Conservation (phyloP, 139 green algal genomes). For the Chlorella sorokiniana region DNA sequence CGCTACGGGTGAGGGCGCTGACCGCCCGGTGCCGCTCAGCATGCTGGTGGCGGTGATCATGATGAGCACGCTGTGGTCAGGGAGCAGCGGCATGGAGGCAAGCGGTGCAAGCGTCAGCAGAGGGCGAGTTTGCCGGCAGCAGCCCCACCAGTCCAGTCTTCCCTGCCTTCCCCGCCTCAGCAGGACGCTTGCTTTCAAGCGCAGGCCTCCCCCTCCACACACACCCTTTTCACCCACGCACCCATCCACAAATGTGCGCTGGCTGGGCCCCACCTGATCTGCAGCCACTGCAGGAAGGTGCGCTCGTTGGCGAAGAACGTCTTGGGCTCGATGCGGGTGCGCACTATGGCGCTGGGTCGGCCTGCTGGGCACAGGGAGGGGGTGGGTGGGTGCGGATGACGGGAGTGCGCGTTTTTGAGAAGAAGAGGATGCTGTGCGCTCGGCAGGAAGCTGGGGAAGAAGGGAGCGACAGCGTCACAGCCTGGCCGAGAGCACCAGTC, state of each 20-base stretch:
- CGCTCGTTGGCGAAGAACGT: conserved; percentile 91
- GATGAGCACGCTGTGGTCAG: conserved; percentile 57
- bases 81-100: neutral
- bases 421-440: too few species aligned
- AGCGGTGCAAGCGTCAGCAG: neutral
- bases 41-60: conserved; percentile 70
- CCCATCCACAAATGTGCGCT: too few species aligned
- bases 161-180: too few species aligned
- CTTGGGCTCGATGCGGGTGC: conserved; percentile 87
- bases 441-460: too few species aligned
- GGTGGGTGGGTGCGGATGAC: too few species aligned
- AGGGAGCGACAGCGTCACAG: too few species aligned
- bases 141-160: too few species aligned
- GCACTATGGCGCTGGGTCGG: conserved; percentile 53
- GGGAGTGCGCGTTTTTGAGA: too few species aligned
- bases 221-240: neutral
- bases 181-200: too few species aligned
- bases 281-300: conserved; percentile 89
- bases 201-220: too few species aligned
- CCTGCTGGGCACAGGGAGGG: neutral
- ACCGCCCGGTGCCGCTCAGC: conserved; percentile 27
- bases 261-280: conserved; percentile 59
- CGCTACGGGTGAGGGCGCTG: neutral
- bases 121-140: neutral
- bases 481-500: too few species aligned